Conservation (phyloP, 306 rosid species). For the Malus sieversii region DNA sequence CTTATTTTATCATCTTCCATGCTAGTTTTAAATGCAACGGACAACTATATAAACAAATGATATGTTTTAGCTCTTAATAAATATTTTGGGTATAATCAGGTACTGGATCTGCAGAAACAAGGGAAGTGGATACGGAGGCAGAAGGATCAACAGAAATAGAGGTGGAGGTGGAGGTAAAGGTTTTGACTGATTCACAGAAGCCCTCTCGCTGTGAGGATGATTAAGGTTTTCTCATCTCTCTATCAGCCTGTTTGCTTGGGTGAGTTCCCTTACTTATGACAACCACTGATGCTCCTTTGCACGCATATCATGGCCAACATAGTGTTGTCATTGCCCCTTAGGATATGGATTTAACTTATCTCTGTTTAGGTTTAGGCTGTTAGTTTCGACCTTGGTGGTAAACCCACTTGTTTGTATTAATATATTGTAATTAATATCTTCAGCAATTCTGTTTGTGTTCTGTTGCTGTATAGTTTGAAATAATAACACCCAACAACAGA, state of each 20-base stretch:
- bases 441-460: background rate
- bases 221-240: constrained; percentile 35
- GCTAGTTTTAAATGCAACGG: background rate
- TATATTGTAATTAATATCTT: background rate
- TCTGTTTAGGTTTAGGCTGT: background rate
- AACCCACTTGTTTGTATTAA: background rate
- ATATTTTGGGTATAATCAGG: background rate
- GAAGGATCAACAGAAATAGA: constrained; percentile 36
- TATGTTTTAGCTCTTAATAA: background rate
- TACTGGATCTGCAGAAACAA: constrained; percentile 1
- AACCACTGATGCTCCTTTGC: background rate
- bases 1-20: background rate
- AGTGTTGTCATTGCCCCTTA: background rate
- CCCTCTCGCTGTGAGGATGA: constrained; percentile 39
- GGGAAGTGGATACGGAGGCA: constrained; percentile 29
- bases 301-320: background rate
- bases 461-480: background rate
- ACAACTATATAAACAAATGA: background rate
- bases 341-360: background rate
- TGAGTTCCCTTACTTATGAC: constrained; percentile 30
- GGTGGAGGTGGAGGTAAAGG: constrained; percentile 44
- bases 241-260: constrained; percentile 31
- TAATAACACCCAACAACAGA: background rate
- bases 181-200: constrained; percentile 26
- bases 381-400: background rate